These are phyloP conservation scores for Fusarium devonianum DNA, from an alignment of 2,329 filamentous ascomycete genomes.

Conservation along the genomic window DNA sequence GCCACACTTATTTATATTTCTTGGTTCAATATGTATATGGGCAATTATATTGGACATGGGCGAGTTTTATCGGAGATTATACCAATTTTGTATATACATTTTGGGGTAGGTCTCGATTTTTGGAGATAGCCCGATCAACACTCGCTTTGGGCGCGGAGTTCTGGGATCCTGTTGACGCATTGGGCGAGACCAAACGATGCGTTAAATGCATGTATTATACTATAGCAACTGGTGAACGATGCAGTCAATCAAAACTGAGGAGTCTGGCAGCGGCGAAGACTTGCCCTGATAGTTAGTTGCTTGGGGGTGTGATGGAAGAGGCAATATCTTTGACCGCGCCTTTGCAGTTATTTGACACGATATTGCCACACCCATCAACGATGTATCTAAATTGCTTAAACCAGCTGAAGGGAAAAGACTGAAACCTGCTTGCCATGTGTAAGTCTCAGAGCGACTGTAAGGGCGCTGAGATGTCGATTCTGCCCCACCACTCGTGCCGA, in stretches of 20 bases:
- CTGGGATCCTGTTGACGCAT: slow-evolving; percentile 10
- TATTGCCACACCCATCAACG: neutral
- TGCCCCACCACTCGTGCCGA: slow-evolving; percentile 9
- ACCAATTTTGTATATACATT: slow-evolving; percentile 39
- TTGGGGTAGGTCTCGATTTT: slow-evolving; percentile 17
- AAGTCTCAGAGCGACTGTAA: neutral
- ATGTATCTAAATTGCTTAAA: slow-evolving; percentile 1
- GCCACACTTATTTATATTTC: slow-evolving; percentile 20
- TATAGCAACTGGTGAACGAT: too few relatives aligned
- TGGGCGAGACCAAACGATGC: neutral
- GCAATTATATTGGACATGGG: slow-evolving; percentile 16
- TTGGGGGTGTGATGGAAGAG: neutral
- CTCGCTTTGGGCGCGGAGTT: slow-evolving; percentile 28
- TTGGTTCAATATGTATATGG: slow-evolving; percentile 22
- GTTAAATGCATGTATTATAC: too few relatives aligned
- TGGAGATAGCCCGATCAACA: slow-evolving; percentile 10
- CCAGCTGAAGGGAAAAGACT: slow-evolving; percentile 1
- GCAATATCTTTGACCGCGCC: slow-evolving; percentile 2
- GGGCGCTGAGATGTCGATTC: neutral
- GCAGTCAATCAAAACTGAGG: too few relatives aligned
- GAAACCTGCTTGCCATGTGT: neutral
- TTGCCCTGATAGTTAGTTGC: neutral
- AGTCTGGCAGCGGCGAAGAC: neutral
- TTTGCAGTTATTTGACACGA: slow-evolving; percentile 1
- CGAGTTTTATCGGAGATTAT: slow-evolving; percentile 26